Evolutionary conservation across 495 filamentous ascomycete genomes (phyloP), one percentile per base, ranked within the genome.

Genomic region (Cairneyella variabilis): DNA sequence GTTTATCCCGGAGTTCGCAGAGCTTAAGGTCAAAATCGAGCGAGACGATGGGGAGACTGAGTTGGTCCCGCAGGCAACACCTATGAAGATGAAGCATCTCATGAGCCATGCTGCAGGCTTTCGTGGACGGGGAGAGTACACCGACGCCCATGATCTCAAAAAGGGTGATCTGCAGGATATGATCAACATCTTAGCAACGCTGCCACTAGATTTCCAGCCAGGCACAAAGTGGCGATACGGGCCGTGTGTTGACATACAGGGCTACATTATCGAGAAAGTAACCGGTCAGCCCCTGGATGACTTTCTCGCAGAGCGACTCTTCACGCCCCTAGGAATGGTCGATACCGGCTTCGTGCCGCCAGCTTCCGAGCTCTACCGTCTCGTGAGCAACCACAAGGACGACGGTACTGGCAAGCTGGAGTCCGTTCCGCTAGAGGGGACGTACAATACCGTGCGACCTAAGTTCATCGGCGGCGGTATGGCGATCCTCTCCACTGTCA

Each of bases 61-160:
- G 14, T 23, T 45, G 12, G 41, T 45, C 1, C 17, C 11, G 4
- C 41, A 45, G 16, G 41, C 7, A 2, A 11, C 41, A 22, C 41
- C 41, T 2, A 45, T 45, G 41, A 27, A 2, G 20, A 45, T 45
- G 41, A 45, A 45, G 41, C 41, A 45, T 20, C 41, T 45, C 10
- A 45, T 45, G 41, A 45, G 41, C 41, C 41, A 45, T n/a, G 16
- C 41, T n/a, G 41, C 41, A 2, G 41, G 41, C 12, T 45, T 48
- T 16, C n/a, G 6, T 8, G 44, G n/a, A 27, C 14, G 44, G 5
- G 16, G 5, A 34, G 44, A 48, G 26, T 48, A 48, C 21, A 3
- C 18, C 14, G 44, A 11, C 23, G 16, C n/a, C n/a, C n/a, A 10
- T 18, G 3, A n/a, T 4, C 3, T 49, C 30, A 21, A 20, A 8